A percentile compares a stretch with the other conserved stretches of the same genome.
phyloP scores from a whole-genome alignment of 352 stramenopile genomes.

The Globisporangium megalacanthum region DNA sequence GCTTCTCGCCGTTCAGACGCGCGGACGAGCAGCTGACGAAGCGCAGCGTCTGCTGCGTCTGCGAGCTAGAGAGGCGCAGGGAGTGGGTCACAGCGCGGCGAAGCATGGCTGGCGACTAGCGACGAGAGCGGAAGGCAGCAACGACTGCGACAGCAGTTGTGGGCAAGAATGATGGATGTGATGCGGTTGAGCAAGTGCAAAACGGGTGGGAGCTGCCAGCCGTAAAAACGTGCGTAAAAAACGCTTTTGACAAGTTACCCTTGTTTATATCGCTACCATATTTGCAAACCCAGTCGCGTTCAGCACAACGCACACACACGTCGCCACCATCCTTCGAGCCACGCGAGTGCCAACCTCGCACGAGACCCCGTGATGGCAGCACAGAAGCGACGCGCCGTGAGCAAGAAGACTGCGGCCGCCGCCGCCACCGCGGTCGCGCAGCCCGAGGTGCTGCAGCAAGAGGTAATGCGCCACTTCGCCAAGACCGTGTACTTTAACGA shows the following conservation, averaged over 20 bases:
- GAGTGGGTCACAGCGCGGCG: conserved; percentile 38
- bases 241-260: no score
- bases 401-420: conserved; percentile 10
- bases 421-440: conserved; percentile 10
- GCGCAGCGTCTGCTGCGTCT: conserved; percentile 38
- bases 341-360: not conserved
- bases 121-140: not conserved
- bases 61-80: conserved; percentile 14
- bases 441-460: conserved; percentile 43
- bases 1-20: conserved; percentile 53
- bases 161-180: no score
- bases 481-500: conserved; percentile 87
- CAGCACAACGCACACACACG: not conserved
- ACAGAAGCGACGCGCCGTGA: conserved; percentile 10
- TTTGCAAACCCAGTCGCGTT: no score
- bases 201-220: no score
- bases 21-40: conserved; percentile 34
- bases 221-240: no score
- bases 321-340: not conserved
- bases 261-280: not conserved
- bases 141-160: not conserved
- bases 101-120: conserved; percentile 29
- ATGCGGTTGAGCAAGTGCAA: no score
- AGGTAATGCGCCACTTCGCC: conserved; percentile 71
- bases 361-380: conserved; percentile 2